Evolutionary conservation across 1,139 yeast genomes (phyloP).

Genomic region (Diutina mesorugosa): DNA sequence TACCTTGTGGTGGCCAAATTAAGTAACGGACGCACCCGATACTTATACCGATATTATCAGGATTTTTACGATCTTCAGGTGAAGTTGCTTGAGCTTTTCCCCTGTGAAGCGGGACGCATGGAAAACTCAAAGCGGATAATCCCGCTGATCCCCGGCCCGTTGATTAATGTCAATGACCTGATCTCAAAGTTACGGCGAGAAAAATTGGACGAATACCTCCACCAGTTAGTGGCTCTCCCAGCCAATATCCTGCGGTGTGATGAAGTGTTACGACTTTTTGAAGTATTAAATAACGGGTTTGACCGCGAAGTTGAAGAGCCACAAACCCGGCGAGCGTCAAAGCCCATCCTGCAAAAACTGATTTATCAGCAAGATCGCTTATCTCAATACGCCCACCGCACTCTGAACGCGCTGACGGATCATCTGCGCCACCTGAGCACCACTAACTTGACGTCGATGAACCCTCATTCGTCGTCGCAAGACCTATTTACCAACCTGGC

Average conservation of each 20-base stretch:
- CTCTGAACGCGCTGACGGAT: conserved; percentile 1
- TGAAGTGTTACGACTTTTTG: conserved; percentile 62
- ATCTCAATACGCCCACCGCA: conserved; percentile 24
- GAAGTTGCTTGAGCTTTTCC: conserved; percentile 68
- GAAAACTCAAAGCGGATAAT: conserved; percentile 61
- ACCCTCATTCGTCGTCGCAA: conserved; percentile 7
- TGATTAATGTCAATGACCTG: conserved; percentile 81
- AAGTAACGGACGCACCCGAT: conserved; percentile 56
- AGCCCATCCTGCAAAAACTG: conserved; percentile 28
- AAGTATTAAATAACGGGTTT: conserved; percentile 46
- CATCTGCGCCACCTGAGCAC: conserved; percentile 8
- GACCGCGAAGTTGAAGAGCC: conserved; percentile 32
- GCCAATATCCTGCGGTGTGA: conserved; percentile 58
- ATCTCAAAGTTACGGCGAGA: conserved; percentile 77
- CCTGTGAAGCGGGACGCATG: conserved; percentile 85
- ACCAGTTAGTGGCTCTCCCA: conserved; percentile 65
- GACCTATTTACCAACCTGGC: conserved; percentile 6
- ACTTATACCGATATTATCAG: conserved; percentile 81
- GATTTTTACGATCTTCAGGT: conserved; percentile 95
- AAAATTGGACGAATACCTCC: conserved; percentile 74
- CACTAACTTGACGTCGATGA: conserved; percentile 12
- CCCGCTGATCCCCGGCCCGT: conserved; percentile 95
- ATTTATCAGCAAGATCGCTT: conserved; percentile 30
- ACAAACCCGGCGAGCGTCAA: conserved; percentile 13
- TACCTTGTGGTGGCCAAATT: conserved; percentile 63